Conservation (phyloP, 83 land plant genomes). For the Diphasiastrum complanatum region DNA sequence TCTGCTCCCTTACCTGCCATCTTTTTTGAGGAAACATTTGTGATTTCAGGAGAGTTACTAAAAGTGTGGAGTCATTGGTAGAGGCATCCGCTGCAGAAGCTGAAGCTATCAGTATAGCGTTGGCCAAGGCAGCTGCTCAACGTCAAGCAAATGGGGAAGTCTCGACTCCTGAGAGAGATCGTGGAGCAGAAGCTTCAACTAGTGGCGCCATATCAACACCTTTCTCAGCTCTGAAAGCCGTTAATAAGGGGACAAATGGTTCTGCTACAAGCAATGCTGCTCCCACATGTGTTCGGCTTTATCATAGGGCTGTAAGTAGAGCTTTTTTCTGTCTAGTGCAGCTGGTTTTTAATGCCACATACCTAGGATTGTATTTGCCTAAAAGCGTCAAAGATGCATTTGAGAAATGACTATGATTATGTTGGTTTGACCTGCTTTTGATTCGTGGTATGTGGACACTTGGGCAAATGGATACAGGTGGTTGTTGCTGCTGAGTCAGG, state of each 20-base stretch:
- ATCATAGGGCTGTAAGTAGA: conserved; percentile 78
- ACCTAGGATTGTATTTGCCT: background rate
- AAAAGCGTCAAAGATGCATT: background rate
- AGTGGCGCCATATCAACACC: background rate
- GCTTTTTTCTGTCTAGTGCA: background rate
- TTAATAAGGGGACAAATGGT: background rate
- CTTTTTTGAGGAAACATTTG: background rate
- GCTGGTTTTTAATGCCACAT: background rate
- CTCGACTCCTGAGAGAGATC: conserved; percentile 12
- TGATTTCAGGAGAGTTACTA: conserved; percentile 21
- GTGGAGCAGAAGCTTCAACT: conserved; percentile 9
- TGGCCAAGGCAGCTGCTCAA: conserved; percentile 58
- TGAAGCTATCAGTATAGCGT: conserved; percentile 70
- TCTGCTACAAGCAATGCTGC: conserved; percentile 9
- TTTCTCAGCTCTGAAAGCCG: background rate
- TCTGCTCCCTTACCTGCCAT: background rate
- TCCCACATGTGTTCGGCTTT: conserved; percentile 70
- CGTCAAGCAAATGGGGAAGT: conserved; percentile 28
- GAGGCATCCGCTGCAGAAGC: conserved; percentile 94
- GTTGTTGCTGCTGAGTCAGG: conserved; percentile 88
- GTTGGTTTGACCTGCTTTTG: background rate
- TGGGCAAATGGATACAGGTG: conserved; percentile 40
- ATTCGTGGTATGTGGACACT: background rate
- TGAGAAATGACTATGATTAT: background rate
- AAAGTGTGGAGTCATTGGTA: conserved; percentile 51